phyloP scores from a whole-genome alignment of 2,329 filamentous ascomycete genomes.

The Ambrosiella cleistominuta region DNA sequence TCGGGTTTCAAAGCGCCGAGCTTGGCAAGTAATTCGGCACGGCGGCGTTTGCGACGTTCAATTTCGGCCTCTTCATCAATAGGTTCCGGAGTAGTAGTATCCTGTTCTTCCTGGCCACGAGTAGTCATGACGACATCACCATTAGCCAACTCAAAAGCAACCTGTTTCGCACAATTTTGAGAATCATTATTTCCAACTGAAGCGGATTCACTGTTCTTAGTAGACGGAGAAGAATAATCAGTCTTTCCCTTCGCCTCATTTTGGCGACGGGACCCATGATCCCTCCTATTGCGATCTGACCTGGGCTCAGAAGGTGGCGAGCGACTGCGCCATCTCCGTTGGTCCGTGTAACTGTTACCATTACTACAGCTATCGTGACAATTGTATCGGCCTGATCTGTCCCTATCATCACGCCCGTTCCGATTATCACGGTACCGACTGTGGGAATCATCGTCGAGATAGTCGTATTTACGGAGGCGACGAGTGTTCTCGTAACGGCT shows the following conservation, averaged over 20 bases:
- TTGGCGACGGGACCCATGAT: slow-evolving; percentile 17
- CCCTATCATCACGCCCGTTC: slow-evolving; percentile 42
- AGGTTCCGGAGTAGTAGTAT: slow-evolving; percentile 22
- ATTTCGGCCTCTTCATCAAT: slow-evolving; percentile 69
- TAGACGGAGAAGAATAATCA: slow-evolving; percentile 2
- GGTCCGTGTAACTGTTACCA: slow-evolving; percentile 28
- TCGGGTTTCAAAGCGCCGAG: slow-evolving; percentile 39
- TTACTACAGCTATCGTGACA: slow-evolving; percentile 14
- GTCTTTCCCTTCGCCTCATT: slow-evolving; percentile 22
- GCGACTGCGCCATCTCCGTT: slow-evolving; percentile 33
- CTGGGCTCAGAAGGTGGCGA: slow-evolving; percentile 27
- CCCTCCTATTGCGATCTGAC: slow-evolving; percentile 18
- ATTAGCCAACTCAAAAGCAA: slow-evolving; percentile 9
- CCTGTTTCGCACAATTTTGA: slow-evolving; percentile 8
- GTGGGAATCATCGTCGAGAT: slow-evolving; percentile 28
- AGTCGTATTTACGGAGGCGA: slow-evolving; percentile 44
- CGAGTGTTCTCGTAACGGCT: slow-evolving; percentile 30
- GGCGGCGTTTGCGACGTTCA: slow-evolving; percentile 65
- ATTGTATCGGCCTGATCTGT: slow-evolving; percentile 17
- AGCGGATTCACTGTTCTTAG: slow-evolving; percentile 31
- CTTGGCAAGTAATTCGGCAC: slow-evolving; percentile 73
- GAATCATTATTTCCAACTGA: slow-evolving; percentile 36
- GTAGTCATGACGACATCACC: slow-evolving; percentile 9
- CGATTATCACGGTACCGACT: slow-evolving; percentile 34
- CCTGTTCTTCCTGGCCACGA: not conserved